These are phyloP conservation scores for Glycyrrhiza uralensis DNA, from an alignment of 306 rosid species.

Conservation along the genomic window DNA sequence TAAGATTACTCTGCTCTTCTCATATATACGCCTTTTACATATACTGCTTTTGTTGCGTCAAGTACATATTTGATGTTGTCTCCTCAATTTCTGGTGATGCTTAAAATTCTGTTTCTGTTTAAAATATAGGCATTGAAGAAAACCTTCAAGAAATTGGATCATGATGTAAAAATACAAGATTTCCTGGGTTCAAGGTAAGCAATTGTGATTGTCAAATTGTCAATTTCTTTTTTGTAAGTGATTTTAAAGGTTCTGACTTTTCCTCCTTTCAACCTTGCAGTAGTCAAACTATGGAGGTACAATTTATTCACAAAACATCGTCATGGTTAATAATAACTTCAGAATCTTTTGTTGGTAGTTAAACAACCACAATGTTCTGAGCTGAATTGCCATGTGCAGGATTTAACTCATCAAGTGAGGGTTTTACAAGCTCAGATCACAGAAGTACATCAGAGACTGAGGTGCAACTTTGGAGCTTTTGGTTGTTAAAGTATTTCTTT, in stretches of 20 bases:
- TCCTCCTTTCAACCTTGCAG: conserved; percentile 50
- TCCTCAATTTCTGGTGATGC: not conserved
- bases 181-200: conserved; percentile 64
- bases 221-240: conserved; percentile 14
- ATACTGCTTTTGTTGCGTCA: conserved; percentile 8
- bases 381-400: conserved; percentile 45
- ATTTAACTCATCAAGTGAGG: conserved; percentile 44
- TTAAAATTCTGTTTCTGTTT: conserved; percentile 26
- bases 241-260: conserved; percentile 22
- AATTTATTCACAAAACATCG: conserved; percentile 13
- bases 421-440: conserved; percentile 49
- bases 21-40: not conserved
- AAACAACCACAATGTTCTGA: conserved; percentile 14
- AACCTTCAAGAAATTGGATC: conserved; percentile 83
- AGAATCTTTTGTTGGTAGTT: conserved; percentile 22
- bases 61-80: not conserved
- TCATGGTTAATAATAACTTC: conserved; percentile 12
- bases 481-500: conserved; percentile 57
- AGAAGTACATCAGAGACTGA: conserved; percentile 67
- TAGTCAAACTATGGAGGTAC: conserved; percentile 60
- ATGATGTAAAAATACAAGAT: conserved; percentile 67
- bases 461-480: conserved; percentile 77
- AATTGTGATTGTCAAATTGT: conserved; percentile 10
- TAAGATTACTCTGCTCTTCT: conserved; percentile 39
- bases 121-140: conserved; percentile 64